Conservation (phyloP, 768 basidiomycete genomes). For the Kwoniella dejecticola region DNA sequence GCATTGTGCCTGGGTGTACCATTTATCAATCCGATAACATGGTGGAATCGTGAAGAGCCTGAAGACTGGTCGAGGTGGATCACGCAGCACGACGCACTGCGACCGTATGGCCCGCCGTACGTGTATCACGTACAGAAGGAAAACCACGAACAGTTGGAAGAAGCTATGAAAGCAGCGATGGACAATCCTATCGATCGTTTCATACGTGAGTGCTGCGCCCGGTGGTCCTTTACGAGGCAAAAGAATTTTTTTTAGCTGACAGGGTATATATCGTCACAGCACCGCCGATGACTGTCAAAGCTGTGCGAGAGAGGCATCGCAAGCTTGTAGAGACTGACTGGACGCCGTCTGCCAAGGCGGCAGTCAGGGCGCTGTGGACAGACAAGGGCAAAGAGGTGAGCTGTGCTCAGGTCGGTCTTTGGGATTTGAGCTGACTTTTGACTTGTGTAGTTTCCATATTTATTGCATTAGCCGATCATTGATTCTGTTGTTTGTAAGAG, state of each 20-base stretch:
- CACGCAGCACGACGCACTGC: constrained; percentile 42
- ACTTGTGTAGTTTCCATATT: constrained; percentile 10
- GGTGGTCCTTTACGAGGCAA: no score
- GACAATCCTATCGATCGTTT: constrained; percentile 33
- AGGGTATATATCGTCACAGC: background rate
- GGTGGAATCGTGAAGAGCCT: constrained; percentile 37
- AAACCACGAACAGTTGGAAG: constrained; percentile 21
- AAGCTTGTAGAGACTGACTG: constrained; percentile 29
- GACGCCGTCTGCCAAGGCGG: constrained; percentile 13
- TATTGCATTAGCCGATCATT: background rate
- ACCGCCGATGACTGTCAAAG: constrained; percentile 19
- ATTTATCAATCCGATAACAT: constrained; percentile 50
- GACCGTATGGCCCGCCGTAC: constrained; percentile 34
- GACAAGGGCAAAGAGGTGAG: constrained; percentile 21
- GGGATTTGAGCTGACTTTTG: no score
- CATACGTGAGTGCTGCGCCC: constrained; percentile 14
- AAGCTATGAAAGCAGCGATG: constrained; percentile 27
- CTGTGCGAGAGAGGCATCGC: constrained; percentile 21
- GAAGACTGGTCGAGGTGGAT: constrained; percentile 40
- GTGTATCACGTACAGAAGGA: constrained; percentile 44
- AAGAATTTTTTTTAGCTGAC: background rate
- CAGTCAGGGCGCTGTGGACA: constrained; percentile 10
- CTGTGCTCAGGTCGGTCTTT: no score
- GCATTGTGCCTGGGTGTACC: constrained; percentile 43
- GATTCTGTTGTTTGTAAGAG: background rate